These are phyloP conservation scores for Aspergillus cristatus DNA, from an alignment of 495 filamentous ascomycete species.

Conservation along the genomic window DNA sequence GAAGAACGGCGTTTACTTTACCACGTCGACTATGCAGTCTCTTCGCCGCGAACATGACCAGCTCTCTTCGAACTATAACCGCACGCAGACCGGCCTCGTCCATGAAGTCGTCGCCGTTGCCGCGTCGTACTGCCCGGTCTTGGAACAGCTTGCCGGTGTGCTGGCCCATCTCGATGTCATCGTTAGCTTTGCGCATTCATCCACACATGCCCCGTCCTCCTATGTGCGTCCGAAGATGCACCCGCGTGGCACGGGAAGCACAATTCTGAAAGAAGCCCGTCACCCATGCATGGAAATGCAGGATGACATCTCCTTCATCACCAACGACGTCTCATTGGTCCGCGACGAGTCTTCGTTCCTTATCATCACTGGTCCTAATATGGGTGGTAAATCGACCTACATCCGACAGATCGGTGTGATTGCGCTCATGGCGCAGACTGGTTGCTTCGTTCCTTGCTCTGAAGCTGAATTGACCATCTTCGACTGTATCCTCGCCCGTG, in stretches of 20 bases:
- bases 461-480: constrained; percentile 93
- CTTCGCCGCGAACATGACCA: constrained; percentile 89
- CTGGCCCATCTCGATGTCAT: constrained; percentile 96
- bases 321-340: constrained; percentile 84
- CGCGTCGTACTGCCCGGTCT: constrained; percentile 86
- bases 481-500: constrained; percentile 93
- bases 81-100: constrained; percentile 86
- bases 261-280: constrained; percentile 82
- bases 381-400: constrained; percentile 98
- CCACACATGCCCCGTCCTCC: constrained; percentile 83
- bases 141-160: constrained; percentile 82
- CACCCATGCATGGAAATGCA: constrained; percentile 99
- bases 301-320: constrained; percentile 97
- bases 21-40: constrained; percentile 72
- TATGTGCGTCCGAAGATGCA: constrained; percentile 93
- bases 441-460: constrained; percentile 90
- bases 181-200: constrained; percentile 87
- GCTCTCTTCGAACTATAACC: constrained; percentile 89
- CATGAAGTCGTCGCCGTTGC: constrained; percentile 89
- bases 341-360: constrained; percentile 80
- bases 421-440: constrained; percentile 93
- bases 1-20: constrained; percentile 99
- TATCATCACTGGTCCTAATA: constrained; percentile 97
- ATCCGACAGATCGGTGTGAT: constrained; percentile 97
- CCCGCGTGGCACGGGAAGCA: constrained; percentile 79